Evolutionary conservation across 345 rosid species (phyloP).

Genomic region (Erucastrum elatum): DNA sequence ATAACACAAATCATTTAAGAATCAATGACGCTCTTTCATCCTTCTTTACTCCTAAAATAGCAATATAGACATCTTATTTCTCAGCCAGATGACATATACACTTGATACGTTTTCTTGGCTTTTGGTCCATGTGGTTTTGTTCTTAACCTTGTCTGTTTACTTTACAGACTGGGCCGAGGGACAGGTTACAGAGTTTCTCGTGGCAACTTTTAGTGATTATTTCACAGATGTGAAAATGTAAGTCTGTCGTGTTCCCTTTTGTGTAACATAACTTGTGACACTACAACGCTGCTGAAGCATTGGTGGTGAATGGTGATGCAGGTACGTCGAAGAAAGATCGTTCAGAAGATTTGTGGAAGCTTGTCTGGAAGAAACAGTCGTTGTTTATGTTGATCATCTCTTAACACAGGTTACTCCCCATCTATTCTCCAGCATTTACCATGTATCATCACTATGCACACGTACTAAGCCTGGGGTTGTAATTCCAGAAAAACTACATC

Average conservation of each 20-base stretch:
- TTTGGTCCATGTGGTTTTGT: constrained; percentile 5
- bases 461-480: constrained; percentile 2
- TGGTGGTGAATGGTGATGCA: constrained; percentile 39
- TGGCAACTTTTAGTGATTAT: constrained; percentile 95
- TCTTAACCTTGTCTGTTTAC: constrained; percentile 32
- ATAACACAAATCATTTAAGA: neutral
- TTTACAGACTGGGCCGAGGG: constrained; percentile 93
- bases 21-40: neutral
- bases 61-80: constrained; percentile 6
- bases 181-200: constrained; percentile 90
- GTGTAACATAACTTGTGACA: neutral
- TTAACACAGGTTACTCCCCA: constrained; percentile 64
- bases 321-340: constrained; percentile 97
- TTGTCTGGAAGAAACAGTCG: constrained; percentile 86
- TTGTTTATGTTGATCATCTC: constrained; percentile 89
- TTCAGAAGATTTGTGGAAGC: constrained; percentile 96
- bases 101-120: neutral
- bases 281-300: neutral
- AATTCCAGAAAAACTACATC: constrained; percentile 73
- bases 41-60: neutral
- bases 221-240: constrained; percentile 94
- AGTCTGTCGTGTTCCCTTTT: constrained; percentile 34
- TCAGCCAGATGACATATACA: constrained; percentile 6
- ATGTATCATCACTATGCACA: constrained; percentile 3
- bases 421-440: neutral